Percentiles rank a stretch among this genome's conserved stretches.
Conservation (phyloP, 2,329 filamentous ascomycete species). For the Xylariomycetidae sp. region DNA sequence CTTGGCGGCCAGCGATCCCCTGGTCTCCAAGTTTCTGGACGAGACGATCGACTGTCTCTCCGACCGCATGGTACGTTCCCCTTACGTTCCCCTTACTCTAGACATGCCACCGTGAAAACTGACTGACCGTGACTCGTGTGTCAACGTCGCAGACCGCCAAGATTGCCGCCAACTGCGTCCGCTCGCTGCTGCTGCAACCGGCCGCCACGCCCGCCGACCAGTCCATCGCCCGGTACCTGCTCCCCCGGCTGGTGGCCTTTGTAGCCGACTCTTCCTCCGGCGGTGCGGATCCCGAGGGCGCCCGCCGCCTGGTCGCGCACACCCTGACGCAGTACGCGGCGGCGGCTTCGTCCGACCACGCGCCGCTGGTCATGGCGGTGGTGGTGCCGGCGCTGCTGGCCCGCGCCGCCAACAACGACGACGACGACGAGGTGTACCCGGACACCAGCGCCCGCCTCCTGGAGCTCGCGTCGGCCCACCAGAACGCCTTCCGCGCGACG, state of each 20-base stretch:
- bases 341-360: constrained; percentile 33
- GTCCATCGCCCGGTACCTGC: constrained; percentile 65
- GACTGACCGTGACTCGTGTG: constrained; percentile 14
- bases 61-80: constrained; percentile 58
- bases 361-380: constrained; percentile 62
- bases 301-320: constrained; percentile 63
- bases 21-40: constrained; percentile 68
- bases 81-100: neutral
- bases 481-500: constrained; percentile 64
- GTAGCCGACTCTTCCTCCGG: constrained; percentile 60
- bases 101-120: neutral
- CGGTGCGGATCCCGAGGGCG: constrained; percentile 74
- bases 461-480: constrained; percentile 73
- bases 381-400: constrained; percentile 72
- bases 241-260: constrained; percentile 72
- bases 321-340: constrained; percentile 68
- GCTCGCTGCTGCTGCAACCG: constrained; percentile 69
- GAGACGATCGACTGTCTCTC: constrained; percentile 81
- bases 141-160: constrained; percentile 86
- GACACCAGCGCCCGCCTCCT: constrained; percentile 74
- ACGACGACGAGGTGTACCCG: constrained; percentile 49
- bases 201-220: constrained; percentile 61
- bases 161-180: constrained; percentile 83
- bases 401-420: constrained; percentile 56
- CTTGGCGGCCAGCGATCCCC: constrained; percentile 66